Conservation (phyloP, 108 stramenopile species). For the Cyclotella choctawhatcheeana region DNA sequence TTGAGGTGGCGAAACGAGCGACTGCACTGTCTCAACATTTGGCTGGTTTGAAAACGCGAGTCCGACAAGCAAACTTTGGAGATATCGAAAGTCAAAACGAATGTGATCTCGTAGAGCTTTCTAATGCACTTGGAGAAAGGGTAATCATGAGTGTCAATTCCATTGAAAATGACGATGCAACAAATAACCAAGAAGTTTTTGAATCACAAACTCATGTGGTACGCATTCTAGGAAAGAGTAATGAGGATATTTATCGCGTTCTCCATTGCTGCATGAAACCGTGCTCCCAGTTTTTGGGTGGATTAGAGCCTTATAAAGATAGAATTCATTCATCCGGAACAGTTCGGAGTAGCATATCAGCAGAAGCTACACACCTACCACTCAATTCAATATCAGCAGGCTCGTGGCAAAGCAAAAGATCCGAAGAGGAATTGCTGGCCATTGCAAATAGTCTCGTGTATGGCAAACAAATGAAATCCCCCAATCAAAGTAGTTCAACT, state of each 20-base stretch:
- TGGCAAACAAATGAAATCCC: constrained; percentile 15
- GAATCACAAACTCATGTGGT: constrained; percentile 33
- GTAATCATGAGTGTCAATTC: constrained; percentile 39
- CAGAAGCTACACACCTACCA: constrained; percentile 11
- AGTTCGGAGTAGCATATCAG: constrained; percentile 20
- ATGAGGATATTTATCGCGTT: constrained; percentile 49
- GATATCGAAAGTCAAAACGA: background rate
- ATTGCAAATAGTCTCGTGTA: constrained; percentile 29
- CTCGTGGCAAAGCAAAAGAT: background rate
- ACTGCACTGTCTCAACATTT: constrained; percentile 19
- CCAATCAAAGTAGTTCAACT: background rate
- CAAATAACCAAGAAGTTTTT: background rate
- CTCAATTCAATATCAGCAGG: background rate
- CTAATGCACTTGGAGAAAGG: constrained; percentile 27
- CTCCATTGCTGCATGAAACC: constrained; percentile 44
- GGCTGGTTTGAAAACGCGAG: constrained; percentile 21
- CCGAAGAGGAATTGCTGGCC: constrained; percentile 10
- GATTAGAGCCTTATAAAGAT: constrained; percentile 47
- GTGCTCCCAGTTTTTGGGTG: constrained; percentile 37
- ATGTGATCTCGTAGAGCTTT: constrained; percentile 15
- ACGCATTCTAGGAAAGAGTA: constrained; percentile 39
- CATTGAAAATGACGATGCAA: constrained; percentile 7
- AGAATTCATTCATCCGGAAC: constrained; percentile 47
- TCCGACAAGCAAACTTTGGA: constrained; percentile 10
- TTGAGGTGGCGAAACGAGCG: constrained; percentile 35